Evolutionary conservation across 768 basidiomycete genomes (phyloP), one percentile per base, ranked within the genome.

Genomic region (Holtermanniella nyarrowii): DNA sequence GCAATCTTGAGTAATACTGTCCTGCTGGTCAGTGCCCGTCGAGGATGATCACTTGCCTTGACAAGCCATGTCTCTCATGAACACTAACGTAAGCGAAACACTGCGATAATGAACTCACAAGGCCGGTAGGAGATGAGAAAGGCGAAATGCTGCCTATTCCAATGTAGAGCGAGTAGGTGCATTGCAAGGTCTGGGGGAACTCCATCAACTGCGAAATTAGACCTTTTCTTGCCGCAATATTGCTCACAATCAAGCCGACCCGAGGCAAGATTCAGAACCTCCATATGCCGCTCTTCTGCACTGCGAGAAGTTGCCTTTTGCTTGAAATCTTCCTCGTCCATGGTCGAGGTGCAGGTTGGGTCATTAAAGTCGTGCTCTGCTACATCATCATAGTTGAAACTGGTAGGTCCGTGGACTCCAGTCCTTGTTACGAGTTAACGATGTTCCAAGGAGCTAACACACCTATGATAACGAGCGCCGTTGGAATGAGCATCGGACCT

Each of bases 51-150:
- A 44, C 20, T 11, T 46, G 18, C 26, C n/a, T n/a, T n/a, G 41
- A 24, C 44, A 52, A 0, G 59, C 50, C 59, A 56, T 57, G 43
- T 61, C 59, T 11, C 56, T 27, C 26, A 48, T 61, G 44, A 61
- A 61, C 20, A 57, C 55, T 55, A 25, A 11, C 14, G 26, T 50
- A 31, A 40, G 48, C 46, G 23, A 41, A 25, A 1, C n/a, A 13
- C 20, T 37, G 7, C 23, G 2, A 7, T 11, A 3, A 23, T 21
- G 10, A 23, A 53, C 54, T 22, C 41, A 55, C 54, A 26, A 3
- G 59, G 59, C 4, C 59, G 53, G 43, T 61, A 61, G 20, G 56
- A 57, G 40, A 61, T 52, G 26, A 57, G 44, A 24, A 57, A 61
- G 3, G 53, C 59, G 42, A 51, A 52, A 44, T 61, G 56, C 39